Evolutionary conservation across 768 basidiomycete species (phyloP).

Genomic region (Symmetrospora coprosmae): DNA sequence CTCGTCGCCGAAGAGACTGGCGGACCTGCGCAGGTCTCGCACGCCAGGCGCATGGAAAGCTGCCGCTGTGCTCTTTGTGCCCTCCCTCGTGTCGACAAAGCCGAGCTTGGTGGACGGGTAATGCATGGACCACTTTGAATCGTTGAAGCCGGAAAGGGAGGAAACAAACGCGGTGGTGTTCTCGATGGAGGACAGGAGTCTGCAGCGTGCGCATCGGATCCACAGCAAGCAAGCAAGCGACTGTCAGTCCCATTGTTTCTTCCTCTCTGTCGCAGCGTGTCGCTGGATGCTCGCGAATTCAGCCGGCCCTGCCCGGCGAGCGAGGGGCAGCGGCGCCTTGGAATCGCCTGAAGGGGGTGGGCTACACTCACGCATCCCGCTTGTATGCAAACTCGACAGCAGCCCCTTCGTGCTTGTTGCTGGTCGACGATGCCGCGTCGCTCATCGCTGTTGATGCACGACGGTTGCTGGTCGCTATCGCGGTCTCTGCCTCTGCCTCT

Average conservation of each 20-base stretch:
- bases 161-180: conserved; percentile 53
- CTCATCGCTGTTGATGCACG: background rate
- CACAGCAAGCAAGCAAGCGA: background rate
- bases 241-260: no score
- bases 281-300: background rate
- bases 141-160: conserved; percentile 66
- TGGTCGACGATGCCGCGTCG: background rate
- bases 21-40: no score
- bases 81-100: conserved; percentile 41
- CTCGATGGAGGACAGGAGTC: conserved; percentile 64
- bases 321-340: background rate
- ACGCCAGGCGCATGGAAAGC: conserved; percentile 30
- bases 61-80: conserved; percentile 36
- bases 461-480: background rate
- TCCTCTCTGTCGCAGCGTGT: background rate
- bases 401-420: conserved; percentile 1
- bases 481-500: background rate
- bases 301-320: background rate
- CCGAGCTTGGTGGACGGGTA: conserved; percentile 51
- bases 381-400: conserved; percentile 22
- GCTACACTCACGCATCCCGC: conserved; percentile 19
- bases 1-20: background rate
- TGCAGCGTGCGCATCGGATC: conserved; percentile 32
- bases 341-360: background rate
- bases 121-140: conserved; percentile 69